Evolutionary conservation across 345 rosid species (phyloP).

Genomic region (Reutealis trisperma): DNA sequence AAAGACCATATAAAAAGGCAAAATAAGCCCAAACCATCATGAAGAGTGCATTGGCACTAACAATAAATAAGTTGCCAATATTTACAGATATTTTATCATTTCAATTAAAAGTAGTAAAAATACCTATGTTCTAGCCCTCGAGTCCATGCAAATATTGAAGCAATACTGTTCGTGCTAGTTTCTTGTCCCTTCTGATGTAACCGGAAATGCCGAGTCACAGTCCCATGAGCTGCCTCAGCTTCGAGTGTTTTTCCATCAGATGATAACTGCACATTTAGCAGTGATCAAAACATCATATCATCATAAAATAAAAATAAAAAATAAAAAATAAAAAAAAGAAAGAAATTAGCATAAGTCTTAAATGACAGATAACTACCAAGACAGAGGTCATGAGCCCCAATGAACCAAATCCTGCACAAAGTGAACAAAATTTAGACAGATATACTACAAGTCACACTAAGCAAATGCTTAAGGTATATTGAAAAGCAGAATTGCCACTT

Average conservation of each 20-base stretch:
- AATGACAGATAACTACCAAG: constrained; percentile 46
- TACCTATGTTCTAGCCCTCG: constrained; percentile 93
- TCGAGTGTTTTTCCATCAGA: constrained; percentile 93
- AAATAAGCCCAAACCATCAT: background rate
- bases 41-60: background rate
- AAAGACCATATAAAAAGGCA: background rate
- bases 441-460: background rate
- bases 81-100: background rate
- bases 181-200: constrained; percentile 91
- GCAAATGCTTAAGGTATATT: background rate
- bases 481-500: background rate
- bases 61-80: background rate
- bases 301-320: background rate
- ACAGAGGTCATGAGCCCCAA: constrained; percentile 97
- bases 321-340: constrained; percentile 3
- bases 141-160: constrained; percentile 98
- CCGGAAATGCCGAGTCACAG: constrained; percentile 94
- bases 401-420: constrained; percentile 86
- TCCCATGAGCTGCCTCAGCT: constrained; percentile 99
- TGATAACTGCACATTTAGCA: constrained; percentile 58
- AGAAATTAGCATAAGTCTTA: background rate
- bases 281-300: constrained; percentile 2
- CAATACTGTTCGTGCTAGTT: constrained; percentile 97
- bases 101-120: constrained; percentile 20
- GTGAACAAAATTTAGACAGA: constrained; percentile 10